Conservation (phyloP, 2,329 filamentous ascomycete species). For the Aspergillus sp. region DNA sequence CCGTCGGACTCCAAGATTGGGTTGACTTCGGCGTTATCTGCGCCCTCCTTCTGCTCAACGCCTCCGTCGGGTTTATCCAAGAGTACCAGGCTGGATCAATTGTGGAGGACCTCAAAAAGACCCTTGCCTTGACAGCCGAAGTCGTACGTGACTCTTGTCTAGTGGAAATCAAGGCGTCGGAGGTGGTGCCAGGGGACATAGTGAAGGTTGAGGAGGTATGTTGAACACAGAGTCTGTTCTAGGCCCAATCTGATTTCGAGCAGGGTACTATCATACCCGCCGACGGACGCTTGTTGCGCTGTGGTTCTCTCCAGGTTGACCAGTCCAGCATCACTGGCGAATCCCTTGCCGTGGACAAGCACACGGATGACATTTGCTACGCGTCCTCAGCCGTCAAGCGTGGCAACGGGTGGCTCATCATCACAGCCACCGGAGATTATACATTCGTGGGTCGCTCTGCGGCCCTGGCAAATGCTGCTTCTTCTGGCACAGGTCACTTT, state of each 20-base stretch:
- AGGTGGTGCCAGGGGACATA: conserved; percentile 87
- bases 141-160: conserved; percentile 79
- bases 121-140: conserved; percentile 80
- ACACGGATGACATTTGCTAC: conserved; percentile 76
- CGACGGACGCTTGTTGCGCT: conserved; percentile 81
- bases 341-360: conserved; percentile 87
- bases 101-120: conserved; percentile 88
- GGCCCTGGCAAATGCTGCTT: conserved; percentile 76
- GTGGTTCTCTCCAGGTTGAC: conserved; percentile 83
- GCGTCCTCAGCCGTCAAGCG: conserved; percentile 88
- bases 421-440: conserved; percentile 82
- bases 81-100: conserved; percentile 89
- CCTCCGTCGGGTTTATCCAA: conserved; percentile 80
- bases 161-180: conserved; percentile 75
- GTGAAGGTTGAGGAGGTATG: conserved; percentile 75
- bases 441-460: conserved; percentile 89
- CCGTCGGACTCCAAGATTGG: conserved; percentile 83
- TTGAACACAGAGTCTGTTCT: neutral
- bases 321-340: conserved; percentile 91
- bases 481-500: conserved; percentile 76
- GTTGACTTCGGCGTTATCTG: conserved; percentile 92
- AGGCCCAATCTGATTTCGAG: conserved; percentile 5
- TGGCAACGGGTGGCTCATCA: conserved; percentile 79
- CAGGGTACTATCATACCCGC: conserved; percentile 84
- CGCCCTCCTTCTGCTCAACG: conserved; percentile 79